These are phyloP conservation scores for Candida hispaniensis DNA, from an alignment of 805 yeast species.

Conservation along the genomic window DNA sequence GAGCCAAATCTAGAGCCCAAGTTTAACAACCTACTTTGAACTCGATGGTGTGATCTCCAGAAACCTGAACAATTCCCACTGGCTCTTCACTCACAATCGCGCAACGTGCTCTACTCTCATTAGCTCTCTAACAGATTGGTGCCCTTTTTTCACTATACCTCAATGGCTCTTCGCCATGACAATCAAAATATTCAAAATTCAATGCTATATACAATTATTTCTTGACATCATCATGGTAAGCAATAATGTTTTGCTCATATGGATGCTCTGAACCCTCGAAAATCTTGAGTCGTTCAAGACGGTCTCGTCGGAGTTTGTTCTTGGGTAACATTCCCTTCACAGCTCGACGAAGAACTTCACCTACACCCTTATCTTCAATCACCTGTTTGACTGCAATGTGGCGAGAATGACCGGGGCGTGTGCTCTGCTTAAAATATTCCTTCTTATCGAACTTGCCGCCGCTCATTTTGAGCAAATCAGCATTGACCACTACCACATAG, in stretches of 20 bases:
- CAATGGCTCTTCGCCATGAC: no score
- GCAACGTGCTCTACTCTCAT: no score
- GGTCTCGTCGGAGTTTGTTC: conserved; percentile 64
- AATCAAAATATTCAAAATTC: no score
- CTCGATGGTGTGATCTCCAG: no score
- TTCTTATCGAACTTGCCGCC: conserved; percentile 77
- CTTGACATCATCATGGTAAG: conserved; percentile 68
- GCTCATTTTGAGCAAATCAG: conserved; percentile 67
- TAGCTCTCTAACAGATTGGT: no score
- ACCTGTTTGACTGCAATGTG: conserved; percentile 71
- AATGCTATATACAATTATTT: conserved; percentile 16
- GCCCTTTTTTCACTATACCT: no score
- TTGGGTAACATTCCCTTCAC: conserved; percentile 96
- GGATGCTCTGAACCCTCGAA: conserved; percentile 87
- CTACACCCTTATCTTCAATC: conserved; percentile 68
- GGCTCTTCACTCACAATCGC: no score
- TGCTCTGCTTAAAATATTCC: conserved; percentile 79
- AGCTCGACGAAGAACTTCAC: conserved; percentile 77
- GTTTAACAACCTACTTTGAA: no score
- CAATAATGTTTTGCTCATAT: conserved; percentile 68
- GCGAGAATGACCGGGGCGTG: conserved; percentile 81
- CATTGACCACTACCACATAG: conserved; percentile 92
- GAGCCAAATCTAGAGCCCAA: no score
- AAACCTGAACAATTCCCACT: no score
- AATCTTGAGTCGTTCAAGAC: conserved; percentile 76